These are phyloP conservation scores for Exophiala oligosperma DNA, from an alignment of 2,329 filamentous ascomycete species.

Conservation along the genomic window DNA sequence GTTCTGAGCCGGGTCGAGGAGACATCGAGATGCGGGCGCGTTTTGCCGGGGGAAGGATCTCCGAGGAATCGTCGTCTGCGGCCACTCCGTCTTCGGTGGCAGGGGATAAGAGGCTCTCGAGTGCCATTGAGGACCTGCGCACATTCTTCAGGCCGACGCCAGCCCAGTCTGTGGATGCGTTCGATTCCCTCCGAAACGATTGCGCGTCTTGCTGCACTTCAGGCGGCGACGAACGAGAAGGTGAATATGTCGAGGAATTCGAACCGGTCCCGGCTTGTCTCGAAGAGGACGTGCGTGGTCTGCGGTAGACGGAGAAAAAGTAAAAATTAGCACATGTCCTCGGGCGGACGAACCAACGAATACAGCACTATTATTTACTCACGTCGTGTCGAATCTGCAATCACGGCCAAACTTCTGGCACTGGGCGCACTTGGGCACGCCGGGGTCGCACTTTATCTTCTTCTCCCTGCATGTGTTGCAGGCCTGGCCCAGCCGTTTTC, in stretches of 20 bases:
- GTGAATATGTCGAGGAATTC: constrained; percentile 2
- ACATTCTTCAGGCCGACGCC: constrained; percentile 28
- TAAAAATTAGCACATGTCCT: neutral
- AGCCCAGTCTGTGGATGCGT: constrained; percentile 30
- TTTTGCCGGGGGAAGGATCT: constrained; percentile 32
- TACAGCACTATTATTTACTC: neutral
- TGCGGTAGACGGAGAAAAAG: neutral
- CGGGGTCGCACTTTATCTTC: constrained; percentile 96
- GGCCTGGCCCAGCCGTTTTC: constrained; percentile 88
- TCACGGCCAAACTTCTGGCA: constrained; percentile 87
- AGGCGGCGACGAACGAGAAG: constrained; percentile 18
- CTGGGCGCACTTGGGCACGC: constrained; percentile 82
- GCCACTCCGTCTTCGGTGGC: constrained; percentile 31
- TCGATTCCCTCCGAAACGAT: constrained; percentile 11
- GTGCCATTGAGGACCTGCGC: constrained; percentile 12
- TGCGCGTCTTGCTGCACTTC: constrained; percentile 11
- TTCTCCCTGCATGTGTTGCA: constrained; percentile 92
- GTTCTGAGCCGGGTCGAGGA: constrained; percentile 15
- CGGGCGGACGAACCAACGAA: too few species aligned
- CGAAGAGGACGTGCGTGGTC: constrained; percentile 2
- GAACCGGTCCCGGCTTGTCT: constrained; percentile 6
- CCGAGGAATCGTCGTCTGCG: constrained; percentile 30
- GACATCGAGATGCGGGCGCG: constrained; percentile 24
- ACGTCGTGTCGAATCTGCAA: constrained; percentile 86
- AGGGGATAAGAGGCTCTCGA: constrained; percentile 22